Base-by-base conservation (phyloP, 371 early-diverging fungal species). In the Mucor irregularis region DNA sequence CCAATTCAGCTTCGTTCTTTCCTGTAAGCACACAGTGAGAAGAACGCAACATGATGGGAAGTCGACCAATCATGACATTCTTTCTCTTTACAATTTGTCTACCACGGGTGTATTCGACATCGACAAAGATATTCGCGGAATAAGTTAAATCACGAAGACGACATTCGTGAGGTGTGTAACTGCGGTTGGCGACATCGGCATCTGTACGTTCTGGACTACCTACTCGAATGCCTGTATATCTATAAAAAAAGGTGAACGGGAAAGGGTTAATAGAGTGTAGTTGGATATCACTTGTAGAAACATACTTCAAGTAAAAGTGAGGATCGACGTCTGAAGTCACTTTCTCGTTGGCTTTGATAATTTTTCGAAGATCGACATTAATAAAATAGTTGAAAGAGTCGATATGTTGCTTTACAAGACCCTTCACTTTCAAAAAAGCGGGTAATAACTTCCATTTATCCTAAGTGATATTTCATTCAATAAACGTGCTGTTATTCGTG, bases 301-400 rank as follows among this genome's bases (percentile, higher is more conserved):
- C 70, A 65, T 85, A 93, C 90, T 96, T 94, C 33, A 99, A 75
- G 69, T 91, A 99, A 61, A 99, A 99, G 49, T 87, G 74, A 14
- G 97, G 98, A 74, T 99, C 99, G 6, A 99, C 95, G 65, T 99
- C 99, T 2, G 96, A 96, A n/a, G 90, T 92, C 30, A 99, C 91
- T 58, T 87, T 87, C 61, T 90, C 88, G 76, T 99, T 99, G 9
- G 99, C 97, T 62, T 87, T 81, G 51, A 99, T 82, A 61, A 99
- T 99, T 64, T 94, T 91, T 67, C 94, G 88, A 57, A 99, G 77
- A 57, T 98, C 99, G 16, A 91, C 89, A 61, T 96, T 89, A 64
- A 99, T 83, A 79, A 99, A 99, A 73, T 98, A 97, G 82, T 99
- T 97, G 83, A 96, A 99, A 0, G 99, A 99, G 71, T 99, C 99